phyloP scores from a whole-genome alignment of 2,329 filamentous ascomycete genomes.

The Clonostachys rhizophaga region DNA sequence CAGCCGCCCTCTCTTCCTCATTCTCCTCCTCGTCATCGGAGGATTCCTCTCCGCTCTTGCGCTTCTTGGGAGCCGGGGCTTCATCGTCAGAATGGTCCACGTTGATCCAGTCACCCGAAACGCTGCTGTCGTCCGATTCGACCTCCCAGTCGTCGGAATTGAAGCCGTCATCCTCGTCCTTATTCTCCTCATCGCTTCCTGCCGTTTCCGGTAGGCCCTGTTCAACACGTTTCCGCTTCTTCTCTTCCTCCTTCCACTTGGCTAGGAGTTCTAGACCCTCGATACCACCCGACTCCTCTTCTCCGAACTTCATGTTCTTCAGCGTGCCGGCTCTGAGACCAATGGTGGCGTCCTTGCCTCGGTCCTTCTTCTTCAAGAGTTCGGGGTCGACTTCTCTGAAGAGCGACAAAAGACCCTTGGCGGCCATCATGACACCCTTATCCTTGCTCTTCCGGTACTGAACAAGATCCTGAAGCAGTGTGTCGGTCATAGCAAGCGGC shows the following conservation, averaged over 20 bases:
- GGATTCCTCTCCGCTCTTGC: constrained; percentile 18
- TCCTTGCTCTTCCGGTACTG: constrained; percentile 97
- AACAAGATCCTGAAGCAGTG: constrained; percentile 90
- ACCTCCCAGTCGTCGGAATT: constrained; percentile 58
- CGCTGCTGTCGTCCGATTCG: constrained; percentile 54
- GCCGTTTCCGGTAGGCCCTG: constrained; percentile 61
- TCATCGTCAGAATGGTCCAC: constrained; percentile 82
- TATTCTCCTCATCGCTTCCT: constrained; percentile 57
- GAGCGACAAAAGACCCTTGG: constrained; percentile 82
- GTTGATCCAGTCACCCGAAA: constrained; percentile 89
- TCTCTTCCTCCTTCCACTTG: constrained; percentile 90
- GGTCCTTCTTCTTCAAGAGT: constrained; percentile 81
- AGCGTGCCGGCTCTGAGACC: constrained; percentile 71
- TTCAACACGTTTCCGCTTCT: constrained; percentile 65
- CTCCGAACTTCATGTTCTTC: constrained; percentile 75
- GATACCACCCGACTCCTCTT: constrained; percentile 75
- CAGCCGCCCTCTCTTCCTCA: constrained; percentile 36
- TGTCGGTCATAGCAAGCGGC: constrained; percentile 94
- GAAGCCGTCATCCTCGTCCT: constrained; percentile 53
- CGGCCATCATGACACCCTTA: constrained; percentile 98
- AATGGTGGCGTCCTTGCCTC: constrained; percentile 88
- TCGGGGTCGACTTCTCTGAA: constrained; percentile 91
- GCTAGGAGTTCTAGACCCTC: constrained; percentile 89
- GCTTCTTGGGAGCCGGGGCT: constrained; percentile 50
- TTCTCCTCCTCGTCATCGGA: constrained; percentile 29